Conservation (phyloP, 78 protist species). For the Protostelium mycophagum region DNA sequence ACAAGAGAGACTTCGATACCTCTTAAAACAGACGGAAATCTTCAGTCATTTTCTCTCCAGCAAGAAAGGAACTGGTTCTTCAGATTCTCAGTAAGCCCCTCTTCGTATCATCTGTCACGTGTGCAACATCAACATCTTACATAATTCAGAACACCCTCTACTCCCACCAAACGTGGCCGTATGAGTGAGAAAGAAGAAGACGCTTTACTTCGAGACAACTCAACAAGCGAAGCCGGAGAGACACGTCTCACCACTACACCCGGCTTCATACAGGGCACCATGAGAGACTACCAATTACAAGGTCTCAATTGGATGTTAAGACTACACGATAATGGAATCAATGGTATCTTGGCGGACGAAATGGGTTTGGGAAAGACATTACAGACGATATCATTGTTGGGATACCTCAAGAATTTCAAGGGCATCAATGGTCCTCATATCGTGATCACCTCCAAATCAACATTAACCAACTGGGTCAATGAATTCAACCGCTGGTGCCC, state of each 20-base stretch:
- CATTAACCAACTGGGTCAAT: conserved; percentile 85
- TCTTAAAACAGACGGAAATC: conserved; percentile 53
- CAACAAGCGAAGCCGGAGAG: conserved; percentile 26
- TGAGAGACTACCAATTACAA: conserved; percentile 90
- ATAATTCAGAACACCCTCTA: neutral
- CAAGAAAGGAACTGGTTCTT: too few relatives aligned
- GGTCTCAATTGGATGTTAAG: conserved; percentile 93
- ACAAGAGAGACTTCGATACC: conserved; percentile 37
- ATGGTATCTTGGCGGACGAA: conserved; percentile 92
- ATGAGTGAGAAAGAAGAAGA: conserved; percentile 61
- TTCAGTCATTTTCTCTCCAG: conserved; percentile 39
- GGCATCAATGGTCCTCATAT: conserved; percentile 79
- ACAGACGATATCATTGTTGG: conserved; percentile 82
- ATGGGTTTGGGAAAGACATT: conserved; percentile 95
- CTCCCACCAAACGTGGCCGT: conserved; percentile 41
- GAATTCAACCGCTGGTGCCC: conserved; percentile 89
- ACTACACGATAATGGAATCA: conserved; percentile 84
- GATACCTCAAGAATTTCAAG: conserved; percentile 66
- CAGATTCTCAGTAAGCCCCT: too few relatives aligned
- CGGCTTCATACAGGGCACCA: conserved; percentile 63
- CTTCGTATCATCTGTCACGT: conserved; percentile 6
- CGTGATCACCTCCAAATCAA: conserved; percentile 92
- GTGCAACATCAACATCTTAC: neutral
- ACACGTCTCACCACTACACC: neutral
- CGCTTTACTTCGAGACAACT: conserved; percentile 43